Conservation (phyloP, 805 yeast species). For the Tetrapisispora arboricola region DNA sequence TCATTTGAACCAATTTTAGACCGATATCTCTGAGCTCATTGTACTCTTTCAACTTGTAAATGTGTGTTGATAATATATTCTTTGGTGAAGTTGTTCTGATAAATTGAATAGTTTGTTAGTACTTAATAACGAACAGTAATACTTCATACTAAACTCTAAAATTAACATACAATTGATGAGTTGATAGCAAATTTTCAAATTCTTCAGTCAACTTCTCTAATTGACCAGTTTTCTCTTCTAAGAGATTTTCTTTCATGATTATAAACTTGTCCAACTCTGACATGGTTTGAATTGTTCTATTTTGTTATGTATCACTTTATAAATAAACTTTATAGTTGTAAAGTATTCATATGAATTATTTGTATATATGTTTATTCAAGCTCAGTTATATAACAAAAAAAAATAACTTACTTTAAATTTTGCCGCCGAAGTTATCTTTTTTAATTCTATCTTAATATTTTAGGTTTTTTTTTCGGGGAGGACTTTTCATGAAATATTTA, state of each 20-base stretch:
- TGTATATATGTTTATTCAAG: too few relatives aligned
- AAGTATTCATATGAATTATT: too few relatives aligned
- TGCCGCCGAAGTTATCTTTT: too few relatives aligned
- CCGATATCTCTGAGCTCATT: constrained; percentile 59
- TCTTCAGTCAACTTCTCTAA: constrained; percentile 3
- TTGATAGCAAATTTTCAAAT: constrained; percentile 6
- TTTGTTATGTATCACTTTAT: too few relatives aligned
- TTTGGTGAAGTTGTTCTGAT: not conserved
- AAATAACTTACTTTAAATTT: too few relatives aligned
- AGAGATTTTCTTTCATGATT: constrained; percentile 2
- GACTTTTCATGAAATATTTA: too few relatives aligned
- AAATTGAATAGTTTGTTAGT: not conserved
- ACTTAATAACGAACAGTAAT: not conserved
- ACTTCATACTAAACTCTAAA: too few relatives aligned
- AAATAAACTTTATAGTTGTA: too few relatives aligned
- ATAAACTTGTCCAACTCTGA: constrained; percentile 1
- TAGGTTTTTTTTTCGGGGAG: too few relatives aligned
- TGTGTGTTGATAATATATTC: constrained; percentile 29
- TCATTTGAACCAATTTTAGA: constrained; percentile 43
- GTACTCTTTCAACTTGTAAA: constrained; percentile 42
- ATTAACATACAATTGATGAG: constrained; percentile 8
- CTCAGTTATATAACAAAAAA: too few relatives aligned
- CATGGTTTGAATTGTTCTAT: too few relatives aligned
- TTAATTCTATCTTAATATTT: too few relatives aligned
- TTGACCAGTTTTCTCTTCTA: constrained; percentile 3